Conservation (phyloP, 1,284 basidiomycete species). For the Rhodotorula sp. region DNA sequence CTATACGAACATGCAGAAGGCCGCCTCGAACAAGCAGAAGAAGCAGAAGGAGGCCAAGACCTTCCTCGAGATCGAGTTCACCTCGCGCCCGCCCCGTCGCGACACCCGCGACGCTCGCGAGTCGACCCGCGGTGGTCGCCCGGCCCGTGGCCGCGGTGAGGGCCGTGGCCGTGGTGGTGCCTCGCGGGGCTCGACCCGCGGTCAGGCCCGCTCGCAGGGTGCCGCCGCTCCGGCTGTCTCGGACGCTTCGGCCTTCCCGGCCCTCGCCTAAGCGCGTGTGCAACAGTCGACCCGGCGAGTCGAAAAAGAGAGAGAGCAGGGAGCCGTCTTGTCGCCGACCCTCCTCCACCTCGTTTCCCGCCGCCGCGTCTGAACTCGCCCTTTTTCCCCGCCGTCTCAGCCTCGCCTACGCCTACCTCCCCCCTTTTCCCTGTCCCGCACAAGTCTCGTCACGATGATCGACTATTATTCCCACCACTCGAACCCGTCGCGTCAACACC, state of each 20-base stretch:
- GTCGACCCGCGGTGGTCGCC: conserved; percentile 28
- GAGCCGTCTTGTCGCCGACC: no score
- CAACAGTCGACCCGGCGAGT: no score
- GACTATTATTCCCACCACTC: background rate
- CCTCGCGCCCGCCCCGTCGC: conserved; percentile 22
- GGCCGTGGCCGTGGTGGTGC: conserved; percentile 37
- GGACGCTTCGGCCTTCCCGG: conserved; percentile 38
- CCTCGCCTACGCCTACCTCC: no score
- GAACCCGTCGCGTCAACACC: background rate
- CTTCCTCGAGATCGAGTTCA: conserved; percentile 44
- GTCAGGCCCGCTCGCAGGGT: conserved; percentile 13
- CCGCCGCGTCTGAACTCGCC: no score
- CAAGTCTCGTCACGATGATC: no score
- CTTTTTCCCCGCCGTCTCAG: no score
- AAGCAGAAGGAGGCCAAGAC: conserved; percentile 43
- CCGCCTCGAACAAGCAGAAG: conserved; percentile 35
- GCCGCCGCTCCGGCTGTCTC: conserved; percentile 30
- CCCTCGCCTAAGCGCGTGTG: conserved; percentile 31
- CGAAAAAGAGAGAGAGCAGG: no score
- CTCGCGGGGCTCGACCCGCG: conserved; percentile 18
- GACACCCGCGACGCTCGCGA: conserved; percentile 16
- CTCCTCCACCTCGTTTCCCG: no score
- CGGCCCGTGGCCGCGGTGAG: conserved; percentile 26
- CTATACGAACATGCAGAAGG: conserved; percentile 25
- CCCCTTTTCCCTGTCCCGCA: no score